Evolutionary conservation across 192 early-diverging fungal genomes (phyloP), one percentile per base, ranked within the genome.

Genomic region (Thoreauomyces humboldtii): DNA sequence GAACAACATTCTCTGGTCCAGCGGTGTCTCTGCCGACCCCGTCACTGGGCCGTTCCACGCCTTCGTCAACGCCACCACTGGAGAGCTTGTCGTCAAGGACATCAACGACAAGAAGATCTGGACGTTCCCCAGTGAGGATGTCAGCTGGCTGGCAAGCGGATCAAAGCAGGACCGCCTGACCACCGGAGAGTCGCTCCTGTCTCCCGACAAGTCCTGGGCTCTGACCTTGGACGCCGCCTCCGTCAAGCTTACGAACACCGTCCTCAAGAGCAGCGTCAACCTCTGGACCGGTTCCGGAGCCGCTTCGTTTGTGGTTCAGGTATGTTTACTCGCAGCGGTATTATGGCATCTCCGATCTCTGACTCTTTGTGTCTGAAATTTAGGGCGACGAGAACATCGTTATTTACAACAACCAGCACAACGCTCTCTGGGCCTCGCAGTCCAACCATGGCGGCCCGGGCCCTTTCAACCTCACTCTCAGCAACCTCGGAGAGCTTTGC

Each of bases 1-100:
- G 5, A 46, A 14, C 25, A 46, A 46, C 44, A 46, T 46, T 24
- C n/a, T 46, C 14, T 46, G 44, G 44, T 22, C 44, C 44, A 46
- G 25, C 14, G 44, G 44, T 24, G 25, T 22, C n/a, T 6, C 44
- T 2, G 44, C 44, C 25, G 44, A 46, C 44, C 44, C 44, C 25
- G n/a, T n/a, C n/a, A n/a, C n/a, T n/a, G n/a, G n/a, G n/a, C 44
- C 44, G 44, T 46, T 46, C 44, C 44, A 46, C 25, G 44, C 44
- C 19, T 46, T 22, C 44, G 44, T 46, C n/a, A 46, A 46, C 44
- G 44, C 19, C 44, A 46, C 44, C 44, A 46, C 44, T 24, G 44
- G 44, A 17, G 25, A 22, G 19, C 25, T 46, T 12, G n/a, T 22
- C 44, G 44, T 46, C 14, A 46, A 24, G 44, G 44, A 46, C 44